Percentiles rank a stretch among this genome's conserved stretches.
Evolutionary conservation across 257 asterid genomes (phyloP).

Genomic region (Nicotiana knightiana): DNA sequence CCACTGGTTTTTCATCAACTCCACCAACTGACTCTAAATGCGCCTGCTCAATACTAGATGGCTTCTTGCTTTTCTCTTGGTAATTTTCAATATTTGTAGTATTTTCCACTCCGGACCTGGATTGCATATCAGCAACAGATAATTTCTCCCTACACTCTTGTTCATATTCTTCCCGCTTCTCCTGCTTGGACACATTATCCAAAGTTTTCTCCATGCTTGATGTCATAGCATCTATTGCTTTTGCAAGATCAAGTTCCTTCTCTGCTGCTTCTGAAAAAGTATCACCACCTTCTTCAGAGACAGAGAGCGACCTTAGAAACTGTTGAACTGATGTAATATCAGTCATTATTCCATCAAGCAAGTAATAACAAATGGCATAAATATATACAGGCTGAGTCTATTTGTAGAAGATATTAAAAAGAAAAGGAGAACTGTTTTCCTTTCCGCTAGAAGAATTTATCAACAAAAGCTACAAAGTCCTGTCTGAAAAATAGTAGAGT

Average conservation of each 20-base stretch:
- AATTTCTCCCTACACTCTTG: slow-evolving; percentile 62
- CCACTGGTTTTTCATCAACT: slow-evolving; percentile 50
- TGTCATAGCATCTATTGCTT: slow-evolving; percentile 61
- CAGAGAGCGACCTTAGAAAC: slow-evolving; percentile 74
- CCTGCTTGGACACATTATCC: slow-evolving; percentile 45
- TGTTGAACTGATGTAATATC: slow-evolving; percentile 19
- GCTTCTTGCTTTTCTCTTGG: slow-evolving; percentile 29
- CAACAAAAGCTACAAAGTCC: neutral
- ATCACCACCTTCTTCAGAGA: slow-evolving; percentile 51
- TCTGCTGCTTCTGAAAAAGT: slow-evolving; percentile 44
- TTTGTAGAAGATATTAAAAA: neutral
- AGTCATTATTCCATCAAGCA: slow-evolving; percentile 7
- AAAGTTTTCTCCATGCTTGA: slow-evolving; percentile 51
- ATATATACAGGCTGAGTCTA: neutral
- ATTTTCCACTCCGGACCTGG: slow-evolving; percentile 26
- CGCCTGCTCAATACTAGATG: slow-evolving; percentile 35
- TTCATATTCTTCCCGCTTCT: slow-evolving; percentile 65
- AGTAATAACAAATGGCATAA: slow-evolving; percentile 16
- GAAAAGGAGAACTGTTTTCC: neutral
- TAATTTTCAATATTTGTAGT: slow-evolving; percentile 19
- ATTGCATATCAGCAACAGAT: slow-evolving; percentile 30
- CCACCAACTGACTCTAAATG: slow-evolving; percentile 24
- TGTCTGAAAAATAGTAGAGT: neutral
- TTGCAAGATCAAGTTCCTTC: slow-evolving; percentile 54
- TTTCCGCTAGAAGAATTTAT: neutral